Percentiles rank a stretch among this genome's conserved stretches.
Evolutionary conservation across 176 grass and related monocot genomes (phyloP).

Genomic region (Bonia amplexicaulis): DNA sequence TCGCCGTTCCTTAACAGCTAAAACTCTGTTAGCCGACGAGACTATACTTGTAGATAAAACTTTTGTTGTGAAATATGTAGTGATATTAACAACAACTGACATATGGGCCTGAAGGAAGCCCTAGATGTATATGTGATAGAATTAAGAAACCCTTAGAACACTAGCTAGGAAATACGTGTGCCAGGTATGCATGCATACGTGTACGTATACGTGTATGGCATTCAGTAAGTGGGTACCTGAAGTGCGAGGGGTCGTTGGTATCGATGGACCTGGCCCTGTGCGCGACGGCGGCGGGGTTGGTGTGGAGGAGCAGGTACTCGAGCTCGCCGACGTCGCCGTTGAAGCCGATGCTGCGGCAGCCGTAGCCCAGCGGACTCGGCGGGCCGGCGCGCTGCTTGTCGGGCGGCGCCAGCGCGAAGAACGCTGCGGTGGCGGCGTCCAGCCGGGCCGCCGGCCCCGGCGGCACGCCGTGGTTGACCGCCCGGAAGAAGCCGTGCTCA

Average conservation of each 20-base stretch:
- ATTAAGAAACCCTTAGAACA: not conserved
- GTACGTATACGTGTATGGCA: not conserved
- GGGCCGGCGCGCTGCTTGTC: constrained; percentile 81
- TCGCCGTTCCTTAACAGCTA: not conserved
- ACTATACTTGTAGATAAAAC: not conserved
- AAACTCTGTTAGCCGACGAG: not conserved
- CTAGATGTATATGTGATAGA: not conserved
- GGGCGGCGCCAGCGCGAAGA: constrained; percentile 50
- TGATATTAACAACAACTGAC: not conserved
- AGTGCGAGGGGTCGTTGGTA: constrained; percentile 55
- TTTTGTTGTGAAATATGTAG: not conserved
- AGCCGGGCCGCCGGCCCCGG: constrained; percentile 22
- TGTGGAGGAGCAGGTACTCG: constrained; percentile 86
- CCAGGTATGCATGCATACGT: constrained; percentile 7
- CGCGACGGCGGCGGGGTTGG: constrained; percentile 58
- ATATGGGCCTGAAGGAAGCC: not conserved
- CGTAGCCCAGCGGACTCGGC: constrained; percentile 79
- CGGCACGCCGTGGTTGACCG: constrained; percentile 60
- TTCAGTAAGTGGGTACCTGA: constrained; percentile 50
- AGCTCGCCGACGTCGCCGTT: constrained; percentile 88
- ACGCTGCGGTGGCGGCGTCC: constrained; percentile 45
- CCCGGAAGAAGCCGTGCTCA: constrained; percentile 74
- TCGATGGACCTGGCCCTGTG: constrained; percentile 61
- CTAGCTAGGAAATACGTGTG: not conserved
- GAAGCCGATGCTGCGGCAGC: constrained; percentile 72